Conservation (phyloP, 345 rosid species). For the Camelina laxa region DNA sequence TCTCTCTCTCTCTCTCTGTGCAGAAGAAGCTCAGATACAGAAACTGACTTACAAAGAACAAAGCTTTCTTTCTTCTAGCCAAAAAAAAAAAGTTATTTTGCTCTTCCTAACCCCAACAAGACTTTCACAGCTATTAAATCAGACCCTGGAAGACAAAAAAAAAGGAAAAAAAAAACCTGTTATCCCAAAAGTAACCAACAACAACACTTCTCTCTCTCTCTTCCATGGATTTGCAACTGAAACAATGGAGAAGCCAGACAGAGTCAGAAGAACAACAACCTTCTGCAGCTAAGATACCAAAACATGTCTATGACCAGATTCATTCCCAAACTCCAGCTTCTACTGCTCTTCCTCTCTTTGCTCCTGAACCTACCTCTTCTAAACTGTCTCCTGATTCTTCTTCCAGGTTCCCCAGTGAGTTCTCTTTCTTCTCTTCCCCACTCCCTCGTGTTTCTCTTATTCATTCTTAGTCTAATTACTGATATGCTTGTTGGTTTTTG, state of each 20-base stretch:
- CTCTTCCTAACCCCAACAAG: constrained; percentile 46
- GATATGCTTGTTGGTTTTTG: constrained; percentile 2
- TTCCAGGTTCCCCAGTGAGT: constrained; percentile 61
- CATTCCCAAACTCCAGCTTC: constrained; percentile 51
- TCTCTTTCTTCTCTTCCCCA: neutral
- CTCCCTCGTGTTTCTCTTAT: neutral
- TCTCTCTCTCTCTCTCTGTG: constrained; percentile 30
- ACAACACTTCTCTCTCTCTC: constrained; percentile 44
- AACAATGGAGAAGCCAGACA: constrained; percentile 82
- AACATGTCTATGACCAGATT: constrained; percentile 58
- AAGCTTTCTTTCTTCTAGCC: constrained; percentile 23
- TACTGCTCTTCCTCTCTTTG: constrained; percentile 83
- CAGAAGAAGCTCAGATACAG: constrained; percentile 56
- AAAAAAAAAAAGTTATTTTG: neutral
- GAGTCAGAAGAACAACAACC: constrained; percentile 70
- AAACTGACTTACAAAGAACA: constrained; percentile 46
- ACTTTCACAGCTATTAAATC: constrained; percentile 31
- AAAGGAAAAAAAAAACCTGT: neutral
- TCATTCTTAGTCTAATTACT: neutral
- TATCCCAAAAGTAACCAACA: constrained; percentile 41
- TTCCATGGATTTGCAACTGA: constrained; percentile 89
- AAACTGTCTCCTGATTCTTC: constrained; percentile 61
- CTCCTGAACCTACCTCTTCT: constrained; percentile 59
- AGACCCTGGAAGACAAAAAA: constrained; percentile 12
- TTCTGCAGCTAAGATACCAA: constrained; percentile 72